Conservation (phyloP, 1,139 yeast species). For the Schizosaccharomyces versatilis region DNA sequence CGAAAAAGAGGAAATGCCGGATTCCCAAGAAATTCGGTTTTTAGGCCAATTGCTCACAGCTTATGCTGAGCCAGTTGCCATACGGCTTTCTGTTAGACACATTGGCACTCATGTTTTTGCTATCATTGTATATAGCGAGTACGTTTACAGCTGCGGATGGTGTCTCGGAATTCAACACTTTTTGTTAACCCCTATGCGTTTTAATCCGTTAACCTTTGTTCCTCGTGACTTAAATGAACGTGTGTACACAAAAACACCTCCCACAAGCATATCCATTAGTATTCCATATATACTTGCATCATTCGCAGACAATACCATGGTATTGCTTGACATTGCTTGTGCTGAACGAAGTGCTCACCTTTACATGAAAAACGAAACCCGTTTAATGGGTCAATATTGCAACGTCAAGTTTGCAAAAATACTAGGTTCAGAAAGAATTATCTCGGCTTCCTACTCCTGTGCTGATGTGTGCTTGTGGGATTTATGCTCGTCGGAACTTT, state of each 20-base stretch:
- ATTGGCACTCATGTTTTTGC: not conserved
- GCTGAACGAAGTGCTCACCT: no score
- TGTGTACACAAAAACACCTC: not conserved
- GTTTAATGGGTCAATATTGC: not conserved
- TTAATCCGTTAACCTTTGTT: not conserved
- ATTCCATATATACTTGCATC: not conserved
- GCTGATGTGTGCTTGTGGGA: slow-evolving; percentile 1
- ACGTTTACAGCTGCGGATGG: not conserved
- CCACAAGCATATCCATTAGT: not conserved
- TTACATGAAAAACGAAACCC: not conserved
- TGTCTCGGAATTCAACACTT: not conserved
- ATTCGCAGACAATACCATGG: not conserved
- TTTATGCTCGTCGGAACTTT: not conserved
- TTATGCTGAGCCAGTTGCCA: no score
- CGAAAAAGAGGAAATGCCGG: no score
- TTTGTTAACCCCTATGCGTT: not conserved
- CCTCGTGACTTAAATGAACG: not conserved
- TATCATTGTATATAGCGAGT: not conserved
- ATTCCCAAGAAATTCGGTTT: no score
- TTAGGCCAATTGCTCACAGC: no score
- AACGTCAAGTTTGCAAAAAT: not conserved
- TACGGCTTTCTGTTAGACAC: no score
- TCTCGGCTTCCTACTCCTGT: not conserved
- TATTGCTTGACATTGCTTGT: not conserved
- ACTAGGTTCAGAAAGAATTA: not conserved